Percentiles rank a stretch among this genome's conserved stretches.
Conservation (phyloP, 176 grass and related monocot species). For the Ensete glaucum region DNA sequence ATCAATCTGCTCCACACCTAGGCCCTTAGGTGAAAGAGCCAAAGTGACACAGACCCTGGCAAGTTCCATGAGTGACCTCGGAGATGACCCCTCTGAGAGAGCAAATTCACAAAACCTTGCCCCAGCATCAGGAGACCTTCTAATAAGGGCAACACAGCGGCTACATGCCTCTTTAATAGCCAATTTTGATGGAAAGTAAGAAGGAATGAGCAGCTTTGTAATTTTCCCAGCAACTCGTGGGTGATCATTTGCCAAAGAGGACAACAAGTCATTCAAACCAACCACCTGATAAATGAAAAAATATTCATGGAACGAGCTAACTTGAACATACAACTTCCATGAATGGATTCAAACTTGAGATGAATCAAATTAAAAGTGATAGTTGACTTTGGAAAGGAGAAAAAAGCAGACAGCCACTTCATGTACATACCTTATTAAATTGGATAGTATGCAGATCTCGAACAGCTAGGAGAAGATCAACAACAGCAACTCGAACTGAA, state of each 20-base stretch:
- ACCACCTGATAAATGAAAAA: conserved; percentile 50
- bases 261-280: conserved; percentile 48
- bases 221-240: conserved; percentile 79
- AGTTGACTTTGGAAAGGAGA: neutral
- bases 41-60: conserved; percentile 42
- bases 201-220: conserved; percentile 71
- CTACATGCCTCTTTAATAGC: conserved; percentile 51
- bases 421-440: conserved; percentile 62
- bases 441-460: conserved; percentile 66
- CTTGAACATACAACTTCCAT: conserved; percentile 4
- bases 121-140: conserved; percentile 65
- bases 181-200: conserved; percentile 87
- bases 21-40: conserved; percentile 51
- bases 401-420: neutral
- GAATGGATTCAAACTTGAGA: neutral
- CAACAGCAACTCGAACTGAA: conserved; percentile 51
- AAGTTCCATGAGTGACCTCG: conserved; percentile 53
- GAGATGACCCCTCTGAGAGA: conserved; percentile 64
- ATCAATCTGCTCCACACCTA: conserved; percentile 60
- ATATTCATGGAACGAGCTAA: neutral
- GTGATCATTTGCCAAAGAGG: conserved; percentile 75
- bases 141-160: conserved; percentile 70
- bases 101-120: conserved; percentile 90
- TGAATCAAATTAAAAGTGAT: neutral
- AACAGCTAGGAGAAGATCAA: conserved; percentile 81